Base-by-base conservation (phyloP, 352 stramenopile genomes). In the Thalassiosira hispida region DNA sequence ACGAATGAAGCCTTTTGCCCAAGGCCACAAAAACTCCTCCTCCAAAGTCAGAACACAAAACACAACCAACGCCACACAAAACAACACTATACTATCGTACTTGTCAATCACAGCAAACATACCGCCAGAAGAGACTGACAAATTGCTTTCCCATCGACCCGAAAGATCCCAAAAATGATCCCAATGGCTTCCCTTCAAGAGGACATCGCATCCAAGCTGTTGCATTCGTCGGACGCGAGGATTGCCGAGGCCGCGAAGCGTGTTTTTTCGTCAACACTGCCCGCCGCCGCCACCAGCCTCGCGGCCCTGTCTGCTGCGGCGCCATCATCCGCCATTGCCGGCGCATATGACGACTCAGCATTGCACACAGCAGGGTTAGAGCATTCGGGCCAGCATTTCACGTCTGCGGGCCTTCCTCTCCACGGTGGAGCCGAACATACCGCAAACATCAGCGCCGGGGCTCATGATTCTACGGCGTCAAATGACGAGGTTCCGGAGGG, bases 201-300 rank as follows among this genome's bases (percentile, higher is more conserved):
- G 9, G 65, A 81, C 18, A 81, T 81, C 20, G 65, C 73, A 8
- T 81, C 73, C 11, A 70, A 77, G 25, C 56, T 81, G 12, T 56
- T 81, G 35, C 73, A 81, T 31, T 81, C 73, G 11, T 29, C 73
- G n/a, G 65, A 81, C 53, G 64, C 65, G 18, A 29, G 73, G 18
- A 81, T 81, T 29, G 73, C 73, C 25, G 73, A 81, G 55, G 73
- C 73, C 9, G 73, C 73, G 33, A 81, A 81, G 55, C 73, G 73
- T 1, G 73, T 81, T 0, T 81, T 81, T 22, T 73, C 73, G 29
- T 66, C 59, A 18, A 27, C 55, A 2, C 63, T 42, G 6, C 47
- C 46, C 35, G 3, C 56, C n/a, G 16, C 29, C 23, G 22, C 31
- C 44, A 53, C 29, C 20, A 66, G 29, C 42, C 16, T 66, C 22